Base-by-base conservation (phyloP, 75 land plant genomes). In the Ceratopteris richardii region DNA sequence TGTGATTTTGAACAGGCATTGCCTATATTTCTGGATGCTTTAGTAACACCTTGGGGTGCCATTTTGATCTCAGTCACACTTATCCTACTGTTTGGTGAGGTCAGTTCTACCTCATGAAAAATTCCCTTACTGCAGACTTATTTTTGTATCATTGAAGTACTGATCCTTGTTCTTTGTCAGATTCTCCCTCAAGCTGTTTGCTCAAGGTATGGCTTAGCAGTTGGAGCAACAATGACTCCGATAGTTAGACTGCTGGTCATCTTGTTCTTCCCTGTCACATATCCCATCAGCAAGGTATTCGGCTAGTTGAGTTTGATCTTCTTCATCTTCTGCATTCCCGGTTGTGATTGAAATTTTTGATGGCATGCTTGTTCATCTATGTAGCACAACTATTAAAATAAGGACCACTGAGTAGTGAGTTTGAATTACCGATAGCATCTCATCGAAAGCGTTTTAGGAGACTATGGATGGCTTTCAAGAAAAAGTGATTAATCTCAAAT, bases 131-230 rank as follows among this genome's bases (percentile, higher is more conserved):
- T n/a, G n/a, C n/a, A n/a, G n/a, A n/a, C n/a, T n/a, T n/a, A n/a
- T n/a, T n/a, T n/a, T n/a, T n/a, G n/a, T n/a, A n/a, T n/a, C n/a
- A n/a, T n/a, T n/a, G n/a, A n/a, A n/a, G n/a, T n/a, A n/a, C n/a
- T n/a, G n/a, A n/a, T 9, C 37, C 9, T 33, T 33, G 3, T 33
- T 33, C 37, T 3, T 9, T 33, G 37, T 33, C 37, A 82, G 86
- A 83, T 83, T 25, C 68, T 83, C 62, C 86, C 86, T 51, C 86
- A 83, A 53, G 77, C 86, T 31, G 81, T 83, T 29, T 83, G 86
- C 56, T 73, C 86, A 18, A 72, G 81, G 17, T 77, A 83, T 61
- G 86, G 86, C 24, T 53, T 83, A 37, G 76, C 72, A 39, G 73
- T 79, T 44, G 82, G 83, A 57, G 79, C 82, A 33, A 66, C 71